Conservation (phyloP, 179 eudicot genomes). For the Beta macrorhiza region DNA sequence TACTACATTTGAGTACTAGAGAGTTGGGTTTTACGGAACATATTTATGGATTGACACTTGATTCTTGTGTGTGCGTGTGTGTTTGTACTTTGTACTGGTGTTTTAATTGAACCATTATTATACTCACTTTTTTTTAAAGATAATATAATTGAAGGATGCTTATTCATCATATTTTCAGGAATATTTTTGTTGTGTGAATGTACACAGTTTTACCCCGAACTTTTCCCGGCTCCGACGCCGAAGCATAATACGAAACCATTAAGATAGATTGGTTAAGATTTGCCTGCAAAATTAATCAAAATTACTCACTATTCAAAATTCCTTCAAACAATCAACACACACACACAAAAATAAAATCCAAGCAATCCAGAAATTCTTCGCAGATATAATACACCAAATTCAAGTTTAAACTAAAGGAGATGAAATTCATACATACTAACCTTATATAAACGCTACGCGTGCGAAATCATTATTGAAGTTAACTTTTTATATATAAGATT, state of each 20-base stretch:
- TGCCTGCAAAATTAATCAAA: slow-evolving; percentile 34
- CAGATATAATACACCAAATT: background rate
- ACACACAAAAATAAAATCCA: background rate
- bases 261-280: slow-evolving; percentile 72
- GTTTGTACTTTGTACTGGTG: too few species aligned
- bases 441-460: too few species aligned
- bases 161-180: too few species aligned
- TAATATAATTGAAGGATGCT: too few species aligned
- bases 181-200: slow-evolving; percentile 29
- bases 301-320: background rate
- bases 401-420: background rate
- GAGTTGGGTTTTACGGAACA: too few species aligned
- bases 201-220: slow-evolving; percentile 68
- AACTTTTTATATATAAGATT: too few species aligned
- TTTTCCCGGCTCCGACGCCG: slow-evolving; percentile 64
- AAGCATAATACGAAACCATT: slow-evolving; percentile 68
- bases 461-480: too few species aligned
- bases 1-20: too few species aligned
- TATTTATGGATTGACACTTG: too few species aligned
- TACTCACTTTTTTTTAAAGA: too few species aligned
- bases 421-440: slow-evolving; percentile 35
- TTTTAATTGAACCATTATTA: too few species aligned
- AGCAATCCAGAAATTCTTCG: background rate
- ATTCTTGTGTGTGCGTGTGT: too few species aligned
- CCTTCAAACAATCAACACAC: background rate